Evolutionary conservation across 371 early-diverging fungal species (phyloP).

Genomic region (Apophysomyces sp.): DNA sequence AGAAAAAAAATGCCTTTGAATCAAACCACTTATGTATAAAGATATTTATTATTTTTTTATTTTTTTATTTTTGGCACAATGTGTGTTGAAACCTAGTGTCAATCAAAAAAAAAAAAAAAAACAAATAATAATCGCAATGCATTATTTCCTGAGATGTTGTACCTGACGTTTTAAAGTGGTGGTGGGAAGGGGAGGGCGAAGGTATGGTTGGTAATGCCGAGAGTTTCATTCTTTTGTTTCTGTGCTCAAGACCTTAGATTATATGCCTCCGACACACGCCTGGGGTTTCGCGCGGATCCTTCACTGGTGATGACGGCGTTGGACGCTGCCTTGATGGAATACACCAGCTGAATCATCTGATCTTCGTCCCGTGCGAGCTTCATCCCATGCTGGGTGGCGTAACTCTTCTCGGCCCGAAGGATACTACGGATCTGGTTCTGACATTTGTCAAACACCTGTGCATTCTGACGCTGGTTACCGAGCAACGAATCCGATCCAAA

Average conservation of each 20-base stretch:
- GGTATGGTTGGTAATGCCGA: no score
- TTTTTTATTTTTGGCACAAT: no score
- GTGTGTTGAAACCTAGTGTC: no score
- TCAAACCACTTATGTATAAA: no score
- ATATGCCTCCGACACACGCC: conserved; percentile 46
- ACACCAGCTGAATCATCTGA: conserved; percentile 54
- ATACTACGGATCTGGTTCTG: conserved; percentile 51
- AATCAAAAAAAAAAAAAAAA: no score
- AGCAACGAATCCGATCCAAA: conserved; percentile 28
- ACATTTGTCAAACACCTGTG: conserved; percentile 52
- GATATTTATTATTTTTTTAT: no score
- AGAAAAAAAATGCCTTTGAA: no score
- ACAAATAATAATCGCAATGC: no score
- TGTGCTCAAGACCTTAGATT: conserved; percentile 20
- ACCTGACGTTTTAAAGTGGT: no score
- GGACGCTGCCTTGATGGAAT: conserved; percentile 38
- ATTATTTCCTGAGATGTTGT: no score
- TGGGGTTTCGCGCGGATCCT: conserved; percentile 21
- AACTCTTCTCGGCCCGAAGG: conserved; percentile 41
- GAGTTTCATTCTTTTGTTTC: no score
- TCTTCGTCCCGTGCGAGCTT: conserved; percentile 41
- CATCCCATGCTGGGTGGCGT: conserved; percentile 49
- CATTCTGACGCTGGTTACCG: conserved; percentile 31
- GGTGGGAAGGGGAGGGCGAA: no score
- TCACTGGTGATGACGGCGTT: conserved; percentile 11